A percentile compares a stretch with the other conserved stretches of the same genome.
Evolutionary conservation across 164 flowering plant species (phyloP).

Genomic region (Malania oleifera): DNA sequence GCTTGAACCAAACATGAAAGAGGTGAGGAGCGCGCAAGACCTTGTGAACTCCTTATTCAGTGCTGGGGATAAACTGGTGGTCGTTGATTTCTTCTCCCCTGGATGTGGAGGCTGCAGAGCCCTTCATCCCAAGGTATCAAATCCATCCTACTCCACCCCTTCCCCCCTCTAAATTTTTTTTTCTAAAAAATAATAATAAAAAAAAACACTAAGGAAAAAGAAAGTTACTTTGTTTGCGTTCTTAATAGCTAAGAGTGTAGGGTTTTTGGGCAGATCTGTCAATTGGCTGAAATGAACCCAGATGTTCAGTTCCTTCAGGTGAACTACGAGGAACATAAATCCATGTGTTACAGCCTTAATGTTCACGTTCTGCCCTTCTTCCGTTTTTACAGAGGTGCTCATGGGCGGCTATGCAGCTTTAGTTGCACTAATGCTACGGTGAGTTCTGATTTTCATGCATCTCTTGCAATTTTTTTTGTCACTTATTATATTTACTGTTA

Average conservation of each 20-base stretch:
- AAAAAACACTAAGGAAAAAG: too few species aligned
- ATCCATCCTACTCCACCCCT: too few species aligned
- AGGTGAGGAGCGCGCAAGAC: conserved; percentile 55
- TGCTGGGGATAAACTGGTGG: conserved; percentile 67
- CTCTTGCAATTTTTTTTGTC: too few species aligned
- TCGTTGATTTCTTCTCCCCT: conserved; percentile 82
- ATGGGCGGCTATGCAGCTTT: conserved; percentile 84
- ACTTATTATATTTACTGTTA: too few species aligned
- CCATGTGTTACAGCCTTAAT: conserved; percentile 78
- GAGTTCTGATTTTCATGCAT: conserved; percentile 22
- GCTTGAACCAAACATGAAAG: conserved; percentile 66
- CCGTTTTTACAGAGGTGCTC: conserved; percentile 81
- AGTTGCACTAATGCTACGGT: conserved; percentile 95
- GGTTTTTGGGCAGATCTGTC: conserved; percentile 51
- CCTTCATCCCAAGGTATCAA: conserved; percentile 80
- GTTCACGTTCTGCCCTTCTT: conserved; percentile 92
- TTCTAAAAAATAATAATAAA: too few species aligned
- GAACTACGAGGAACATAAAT: conserved; percentile 78
- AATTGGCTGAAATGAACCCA: conserved; percentile 74
- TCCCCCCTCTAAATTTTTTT: too few species aligned
- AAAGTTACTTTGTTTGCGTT: neutral
- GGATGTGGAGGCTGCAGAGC: conserved; percentile 92
- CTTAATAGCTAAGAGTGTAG: neutral
- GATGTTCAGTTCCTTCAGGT: conserved; percentile 69
- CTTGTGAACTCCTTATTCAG: conserved; percentile 57